phyloP scores from a whole-genome alignment of 371 early-diverging fungal species.

The Rhizopus arrhizus region DNA sequence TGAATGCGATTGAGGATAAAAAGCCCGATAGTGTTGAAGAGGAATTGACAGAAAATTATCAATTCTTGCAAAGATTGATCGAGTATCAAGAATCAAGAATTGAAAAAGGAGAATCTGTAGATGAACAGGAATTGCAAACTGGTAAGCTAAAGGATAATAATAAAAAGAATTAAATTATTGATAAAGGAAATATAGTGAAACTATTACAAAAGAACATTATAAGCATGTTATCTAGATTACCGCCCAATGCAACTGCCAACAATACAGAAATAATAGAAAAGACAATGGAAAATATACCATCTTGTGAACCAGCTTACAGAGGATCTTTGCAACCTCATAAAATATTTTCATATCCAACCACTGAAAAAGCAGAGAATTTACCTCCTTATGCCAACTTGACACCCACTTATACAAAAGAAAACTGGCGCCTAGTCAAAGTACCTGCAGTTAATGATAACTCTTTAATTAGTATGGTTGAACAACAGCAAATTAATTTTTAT shows the following conservation, averaged over 20 bases:
- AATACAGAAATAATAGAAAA: slow-evolving; percentile 41
- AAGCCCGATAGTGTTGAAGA: slow-evolving; percentile 21
- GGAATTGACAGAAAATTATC: slow-evolving; percentile 35
- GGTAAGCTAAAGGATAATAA: slow-evolving; percentile 21
- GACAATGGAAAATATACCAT: slow-evolving; percentile 51
- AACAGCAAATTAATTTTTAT: slow-evolving; percentile 28
- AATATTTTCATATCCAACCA: slow-evolving; percentile 59
- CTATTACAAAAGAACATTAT: slow-evolving; percentile 46
- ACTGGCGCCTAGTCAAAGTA: slow-evolving; percentile 34
- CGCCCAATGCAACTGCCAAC: slow-evolving; percentile 46
- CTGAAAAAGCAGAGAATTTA: slow-evolving; percentile 39
- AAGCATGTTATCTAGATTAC: slow-evolving; percentile 36
- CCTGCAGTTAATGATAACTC: slow-evolving; percentile 10
- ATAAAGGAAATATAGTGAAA: slow-evolving; percentile 31
- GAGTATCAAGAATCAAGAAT: slow-evolving; percentile 47
- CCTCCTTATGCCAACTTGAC: slow-evolving; percentile 49
- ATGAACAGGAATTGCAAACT: slow-evolving; percentile 38
- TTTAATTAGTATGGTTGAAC: slow-evolving; percentile 28
- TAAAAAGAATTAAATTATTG: background rate
- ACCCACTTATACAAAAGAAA: slow-evolving; percentile 49
- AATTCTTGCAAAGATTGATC: slow-evolving; percentile 33
- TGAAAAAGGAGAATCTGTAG: slow-evolving; percentile 24
- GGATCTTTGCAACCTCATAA: slow-evolving; percentile 59
- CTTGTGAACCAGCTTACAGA: slow-evolving; percentile 51
- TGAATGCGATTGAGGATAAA: slow-evolving; percentile 25